Evolutionary conservation across 2,329 filamentous ascomycete species (phyloP).

Genomic region (Ceratocystis eucalypticola): DNA sequence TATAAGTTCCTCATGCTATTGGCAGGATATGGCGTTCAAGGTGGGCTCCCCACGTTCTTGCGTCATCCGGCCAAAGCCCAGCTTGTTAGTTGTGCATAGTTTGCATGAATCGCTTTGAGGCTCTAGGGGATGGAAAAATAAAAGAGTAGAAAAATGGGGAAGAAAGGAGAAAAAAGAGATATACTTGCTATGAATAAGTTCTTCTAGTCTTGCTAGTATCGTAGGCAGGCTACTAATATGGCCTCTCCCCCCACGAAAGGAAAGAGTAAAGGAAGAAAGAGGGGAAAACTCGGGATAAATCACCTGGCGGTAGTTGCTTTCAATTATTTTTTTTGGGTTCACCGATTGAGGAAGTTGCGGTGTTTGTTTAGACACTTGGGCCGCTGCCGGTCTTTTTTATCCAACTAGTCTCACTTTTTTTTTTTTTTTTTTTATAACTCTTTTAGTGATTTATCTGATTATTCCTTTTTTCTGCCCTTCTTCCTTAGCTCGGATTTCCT

Average conservation of each 20-base stretch:
- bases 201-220: too few relatives aligned
- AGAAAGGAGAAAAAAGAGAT: not conserved
- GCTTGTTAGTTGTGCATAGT: too few relatives aligned
- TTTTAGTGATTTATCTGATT: not conserved
- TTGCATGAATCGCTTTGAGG: not conserved
- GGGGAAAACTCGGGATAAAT: conserved; percentile 6
- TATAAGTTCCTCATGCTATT: not conserved
- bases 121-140: not conserved
- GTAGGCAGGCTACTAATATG: too few relatives aligned
- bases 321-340: not conserved
- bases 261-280: not conserved
- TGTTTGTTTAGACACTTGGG: conserved; percentile 7
- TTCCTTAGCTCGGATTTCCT: not conserved
- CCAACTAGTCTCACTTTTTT: not conserved
- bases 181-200: too few relatives aligned
- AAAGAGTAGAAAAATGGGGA: not conserved
- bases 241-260: not conserved
- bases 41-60: not conserved
- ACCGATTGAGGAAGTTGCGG: conserved; percentile 1
- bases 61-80: too few relatives aligned
- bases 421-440: not conserved
- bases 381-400: not conserved
- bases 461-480: not conserved
- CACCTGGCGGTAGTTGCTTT: conserved; percentile 1
- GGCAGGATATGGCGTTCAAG: not conserved